Evolutionary conservation across 345 rosid species (phyloP), one percentile per base, ranked within the genome.

Genomic region (Moricandia arvensis): DNA sequence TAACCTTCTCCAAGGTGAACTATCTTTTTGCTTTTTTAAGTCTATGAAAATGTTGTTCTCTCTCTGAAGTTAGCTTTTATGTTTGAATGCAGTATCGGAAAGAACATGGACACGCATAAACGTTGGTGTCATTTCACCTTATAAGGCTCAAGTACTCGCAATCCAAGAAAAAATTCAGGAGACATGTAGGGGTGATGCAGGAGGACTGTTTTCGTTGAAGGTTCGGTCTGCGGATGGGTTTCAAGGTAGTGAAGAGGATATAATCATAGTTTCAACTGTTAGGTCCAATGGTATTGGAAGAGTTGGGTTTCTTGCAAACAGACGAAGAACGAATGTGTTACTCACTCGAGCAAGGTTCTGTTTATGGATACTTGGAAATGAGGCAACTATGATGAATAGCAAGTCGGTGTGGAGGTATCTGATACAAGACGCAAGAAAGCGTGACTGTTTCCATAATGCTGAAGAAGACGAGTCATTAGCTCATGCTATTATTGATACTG

Each of bases 241-340:
- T 75, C 87, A 86, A 74, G 87, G 87, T 4, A 79, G 86, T 2
- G 84, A 83, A 49, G 84, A 83, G 18, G 89, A 86, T 75, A 76
- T 86, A 11, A 74, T 86, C 30, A 82, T 86, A 35, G 75, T 82
- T 16, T 86, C 89, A 18, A 83, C 85, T 26, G 85, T 86, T 30
- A 76, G 89, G 53, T 63, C 76, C 43, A 86, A 86, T 26, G 29
- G 27, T 30, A 12, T 51, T 4, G 83, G 87, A 51, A 58, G 53
- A 0, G 61, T 83, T 17, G 85, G 89, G 1, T 86, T 83, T 59
- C 77, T 83, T 70, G 49, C 79, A 33, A 41, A 76, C 38, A 66
- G 17, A 8, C 76, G 26, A 24, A 75, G 84, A 51, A 59, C 80
- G 29, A 83, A 83, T 37, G 84, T 73, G 6, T 75, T 79, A 6